Conservation (phyloP, 1,139 yeast genomes). For the Kurtzmaniella quercitrusa region DNA sequence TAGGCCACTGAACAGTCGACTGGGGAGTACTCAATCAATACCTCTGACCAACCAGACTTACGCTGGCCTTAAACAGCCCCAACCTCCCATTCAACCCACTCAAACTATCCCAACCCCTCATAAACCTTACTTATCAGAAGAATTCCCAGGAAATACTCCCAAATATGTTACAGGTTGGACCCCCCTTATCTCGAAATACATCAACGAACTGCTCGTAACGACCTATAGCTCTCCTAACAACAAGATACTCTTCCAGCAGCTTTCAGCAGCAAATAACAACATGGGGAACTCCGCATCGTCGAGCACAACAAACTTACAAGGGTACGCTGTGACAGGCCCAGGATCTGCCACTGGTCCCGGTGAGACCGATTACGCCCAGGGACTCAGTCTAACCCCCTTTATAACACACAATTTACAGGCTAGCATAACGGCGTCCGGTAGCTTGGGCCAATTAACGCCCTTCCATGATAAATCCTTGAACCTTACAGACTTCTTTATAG, state of each 20-base stretch:
- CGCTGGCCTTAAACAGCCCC: too few relatives aligned
- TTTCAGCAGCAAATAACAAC: slow-evolving; percentile 2
- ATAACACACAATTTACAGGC: slow-evolving; percentile 34
- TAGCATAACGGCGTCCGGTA: slow-evolving; percentile 7
- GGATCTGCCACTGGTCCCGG: slow-evolving; percentile 4
- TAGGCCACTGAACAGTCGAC: too few relatives aligned
- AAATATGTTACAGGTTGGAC: slow-evolving; percentile 39
- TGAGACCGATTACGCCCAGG: slow-evolving; percentile 32
- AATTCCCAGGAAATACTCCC: slow-evolving; percentile 8
- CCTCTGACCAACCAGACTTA: background rate
- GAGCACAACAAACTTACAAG: background rate
- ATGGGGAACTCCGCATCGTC: background rate
- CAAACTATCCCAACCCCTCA: slow-evolving; percentile 1
- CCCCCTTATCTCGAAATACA: slow-evolving; percentile 39
- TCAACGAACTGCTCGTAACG: slow-evolving; percentile 31
- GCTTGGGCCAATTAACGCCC: slow-evolving; percentile 29
- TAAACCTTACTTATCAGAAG: background rate
- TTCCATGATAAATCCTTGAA: slow-evolving; percentile 42
- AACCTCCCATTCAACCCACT: too few relatives aligned
- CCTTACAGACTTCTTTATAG: slow-evolving; percentile 42
- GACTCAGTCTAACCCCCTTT: slow-evolving; percentile 43
- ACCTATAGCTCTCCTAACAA: slow-evolving; percentile 34
- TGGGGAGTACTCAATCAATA: background rate
- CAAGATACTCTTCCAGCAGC: slow-evolving; percentile 15
- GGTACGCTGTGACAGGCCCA: too few relatives aligned